These are phyloP conservation scores for Cryptosporidium meleagridis DNA, from an alignment of 169 alveolate species.

Conservation along the genomic window DNA sequence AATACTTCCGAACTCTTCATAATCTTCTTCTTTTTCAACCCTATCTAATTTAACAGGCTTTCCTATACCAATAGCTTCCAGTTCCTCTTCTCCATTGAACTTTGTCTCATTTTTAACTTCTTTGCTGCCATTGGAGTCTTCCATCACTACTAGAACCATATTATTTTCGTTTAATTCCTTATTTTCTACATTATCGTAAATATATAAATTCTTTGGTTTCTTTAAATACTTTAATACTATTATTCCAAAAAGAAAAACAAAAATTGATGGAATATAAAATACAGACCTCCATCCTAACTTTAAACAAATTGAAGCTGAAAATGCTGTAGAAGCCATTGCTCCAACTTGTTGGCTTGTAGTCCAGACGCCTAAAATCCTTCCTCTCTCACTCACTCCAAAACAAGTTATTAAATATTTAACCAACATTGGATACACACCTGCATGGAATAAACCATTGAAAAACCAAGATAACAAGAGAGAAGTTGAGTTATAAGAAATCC, in stretches of 20 bases:
- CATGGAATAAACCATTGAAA: conserved; percentile 77
- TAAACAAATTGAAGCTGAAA: conserved; percentile 76
- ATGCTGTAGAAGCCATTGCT: conserved; percentile 78
- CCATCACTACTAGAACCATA: conserved; percentile 40
- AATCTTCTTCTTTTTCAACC: neutral
- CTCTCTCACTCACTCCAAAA: conserved; percentile 69
- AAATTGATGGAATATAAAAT: conserved; percentile 74
- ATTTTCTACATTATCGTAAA: conserved; percentile 6
- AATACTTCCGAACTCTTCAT: neutral
- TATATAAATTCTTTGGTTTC: conserved; percentile 12
- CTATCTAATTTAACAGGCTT: neutral
- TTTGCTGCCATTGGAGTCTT: neutral
- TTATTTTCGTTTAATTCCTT: neutral
- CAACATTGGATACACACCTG: conserved; percentile 79
- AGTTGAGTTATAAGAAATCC: conserved; percentile 15
- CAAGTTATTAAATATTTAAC: conserved; percentile 69
- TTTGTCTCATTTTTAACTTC: neutral
- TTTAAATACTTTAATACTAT: conserved; percentile 49
- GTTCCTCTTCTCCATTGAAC: neutral
- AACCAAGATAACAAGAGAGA: conserved; percentile 69
- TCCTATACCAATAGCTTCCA: neutral
- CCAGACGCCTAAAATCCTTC: conserved; percentile 78
- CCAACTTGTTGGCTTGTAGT: conserved; percentile 81
- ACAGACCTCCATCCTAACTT: conserved; percentile 80
- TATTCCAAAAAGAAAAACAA: conserved; percentile 66